Evolutionary conservation across 768 basidiomycete genomes (phyloP).

Genomic region (Gelatoporia subvermispora): DNA sequence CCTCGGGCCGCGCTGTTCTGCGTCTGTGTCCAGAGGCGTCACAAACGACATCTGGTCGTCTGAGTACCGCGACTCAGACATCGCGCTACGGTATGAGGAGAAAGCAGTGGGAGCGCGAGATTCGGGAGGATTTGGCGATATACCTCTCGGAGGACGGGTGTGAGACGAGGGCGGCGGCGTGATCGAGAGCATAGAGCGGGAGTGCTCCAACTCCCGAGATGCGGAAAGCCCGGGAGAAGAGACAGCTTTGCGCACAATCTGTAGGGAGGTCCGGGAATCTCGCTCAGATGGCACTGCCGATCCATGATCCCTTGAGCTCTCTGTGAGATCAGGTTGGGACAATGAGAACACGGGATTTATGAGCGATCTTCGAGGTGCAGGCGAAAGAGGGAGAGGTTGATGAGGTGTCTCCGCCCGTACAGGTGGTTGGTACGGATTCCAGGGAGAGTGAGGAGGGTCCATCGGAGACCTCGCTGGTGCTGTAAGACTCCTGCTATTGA

Average conservation of each 20-base stretch:
- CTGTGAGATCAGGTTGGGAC: constrained; percentile 51
- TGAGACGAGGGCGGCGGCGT: constrained; percentile 41
- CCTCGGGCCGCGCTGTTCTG: constrained; percentile 26
- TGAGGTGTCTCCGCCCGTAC: constrained; percentile 64
- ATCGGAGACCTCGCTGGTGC: neutral
- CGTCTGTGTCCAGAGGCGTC: constrained; percentile 22
- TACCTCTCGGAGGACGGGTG: constrained; percentile 22
- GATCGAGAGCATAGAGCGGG: constrained; percentile 18
- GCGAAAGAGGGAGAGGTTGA: constrained; percentile 56
- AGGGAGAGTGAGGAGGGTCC: constrained; percentile 24
- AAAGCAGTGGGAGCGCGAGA: constrained; percentile 12
- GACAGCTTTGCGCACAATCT: constrained; percentile 18
- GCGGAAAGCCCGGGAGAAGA: constrained; percentile 19
- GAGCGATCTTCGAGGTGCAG: constrained; percentile 55
- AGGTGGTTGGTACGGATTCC: constrained; percentile 33
- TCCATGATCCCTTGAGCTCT: constrained; percentile 9
- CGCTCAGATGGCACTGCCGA: neutral
- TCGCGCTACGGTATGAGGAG: constrained; percentile 12
- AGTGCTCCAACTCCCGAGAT: neutral
- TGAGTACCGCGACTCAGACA: constrained; percentile 15
- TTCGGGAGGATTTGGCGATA: neutral
- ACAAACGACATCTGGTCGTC: constrained; percentile 35
- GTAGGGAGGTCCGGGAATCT: constrained; percentile 10
- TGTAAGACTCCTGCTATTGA: neutral
- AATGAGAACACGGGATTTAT: constrained; percentile 47